Conservation (phyloP, 495 filamentous ascomycete genomes). For the Tuber aestivum region DNA sequence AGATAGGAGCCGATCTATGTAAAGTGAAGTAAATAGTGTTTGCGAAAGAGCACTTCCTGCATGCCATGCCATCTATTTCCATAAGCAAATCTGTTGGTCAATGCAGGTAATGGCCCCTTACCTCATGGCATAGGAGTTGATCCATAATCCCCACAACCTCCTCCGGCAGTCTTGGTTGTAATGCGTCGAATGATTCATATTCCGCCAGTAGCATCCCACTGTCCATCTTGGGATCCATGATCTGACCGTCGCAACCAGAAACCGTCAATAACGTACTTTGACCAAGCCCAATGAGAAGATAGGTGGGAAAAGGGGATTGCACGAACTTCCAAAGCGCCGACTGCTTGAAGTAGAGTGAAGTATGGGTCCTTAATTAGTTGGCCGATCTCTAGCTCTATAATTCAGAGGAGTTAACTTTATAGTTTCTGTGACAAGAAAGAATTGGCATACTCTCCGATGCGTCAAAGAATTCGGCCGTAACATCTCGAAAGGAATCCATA, state of each 20-base stretch:
- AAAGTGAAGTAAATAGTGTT: slow-evolving; percentile 87
- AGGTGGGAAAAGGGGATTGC: slow-evolving; percentile 4
- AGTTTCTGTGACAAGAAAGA: slow-evolving; percentile 6
- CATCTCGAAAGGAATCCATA: slow-evolving; percentile 50
- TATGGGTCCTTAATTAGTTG: slow-evolving; percentile 88
- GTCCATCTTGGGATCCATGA: slow-evolving; percentile 99
- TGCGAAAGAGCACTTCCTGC: slow-evolving; percentile 89
- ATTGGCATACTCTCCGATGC: slow-evolving; percentile 61
- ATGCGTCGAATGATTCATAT: slow-evolving; percentile 56
- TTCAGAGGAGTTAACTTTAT: neutral
- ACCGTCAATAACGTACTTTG: slow-evolving; percentile 7
- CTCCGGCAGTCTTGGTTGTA: slow-evolving; percentile 59
- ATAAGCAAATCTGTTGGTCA: slow-evolving; percentile 11
- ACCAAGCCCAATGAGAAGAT: neutral
- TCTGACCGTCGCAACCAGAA: slow-evolving; percentile 50
- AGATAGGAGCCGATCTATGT: slow-evolving; percentile 77
- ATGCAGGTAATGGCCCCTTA: slow-evolving; percentile 43
- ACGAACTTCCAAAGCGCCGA: slow-evolving; percentile 86
- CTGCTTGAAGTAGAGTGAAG: slow-evolving; percentile 89
- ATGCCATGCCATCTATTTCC: slow-evolving; percentile 85
- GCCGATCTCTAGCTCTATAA: slow-evolving; percentile 64
- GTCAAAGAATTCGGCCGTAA: slow-evolving; percentile 66
- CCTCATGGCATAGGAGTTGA: slow-evolving; percentile 82
- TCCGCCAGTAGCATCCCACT: slow-evolving; percentile 80
- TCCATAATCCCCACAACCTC: slow-evolving; percentile 93